Conservation (phyloP, 1,284 basidiomycete species). For the Agroathelia rolfsii region DNA sequence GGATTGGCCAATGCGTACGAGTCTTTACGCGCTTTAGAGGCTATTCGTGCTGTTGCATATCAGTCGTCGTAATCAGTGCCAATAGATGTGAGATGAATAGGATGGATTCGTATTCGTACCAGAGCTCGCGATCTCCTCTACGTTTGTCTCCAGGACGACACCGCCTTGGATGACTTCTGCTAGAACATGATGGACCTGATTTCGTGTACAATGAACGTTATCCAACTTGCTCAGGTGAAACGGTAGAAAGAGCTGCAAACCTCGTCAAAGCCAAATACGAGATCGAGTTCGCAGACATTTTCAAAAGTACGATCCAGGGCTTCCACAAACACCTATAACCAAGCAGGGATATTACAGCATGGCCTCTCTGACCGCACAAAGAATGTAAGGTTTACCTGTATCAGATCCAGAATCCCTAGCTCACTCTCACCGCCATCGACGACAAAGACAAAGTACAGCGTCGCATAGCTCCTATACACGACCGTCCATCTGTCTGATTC, state of each 20-base stretch:
- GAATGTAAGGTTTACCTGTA: conserved; percentile 60
- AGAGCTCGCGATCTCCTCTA: conserved; percentile 77
- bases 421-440: conserved; percentile 95
- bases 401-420: conserved; percentile 91
- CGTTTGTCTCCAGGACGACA: conserved; percentile 95
- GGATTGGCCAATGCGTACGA: conserved; percentile 71
- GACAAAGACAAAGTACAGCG: conserved; percentile 94
- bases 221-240: not conserved
- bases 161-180: conserved; percentile 96
- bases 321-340: conserved; percentile 84
- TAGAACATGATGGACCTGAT: conserved; percentile 86
- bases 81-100: conserved; percentile 1
- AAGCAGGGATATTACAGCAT: conserved; percentile 2
- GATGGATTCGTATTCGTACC: conserved; percentile 34
- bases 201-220: conserved; percentile 6
- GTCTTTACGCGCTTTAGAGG: conserved; percentile 61
- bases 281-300: conserved; percentile 97
- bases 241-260: conserved; percentile 30
- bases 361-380: not conserved
- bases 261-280: conserved; percentile 98
- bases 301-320: conserved; percentile 92
- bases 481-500: conserved; percentile 69
- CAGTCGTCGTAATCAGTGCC: not conserved
- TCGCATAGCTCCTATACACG: conserved; percentile 85
- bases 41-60: conserved; percentile 44